Base-by-base conservation (phyloP, 164 flowering plant genomes). In the Aristolochia fimbriata region DNA sequence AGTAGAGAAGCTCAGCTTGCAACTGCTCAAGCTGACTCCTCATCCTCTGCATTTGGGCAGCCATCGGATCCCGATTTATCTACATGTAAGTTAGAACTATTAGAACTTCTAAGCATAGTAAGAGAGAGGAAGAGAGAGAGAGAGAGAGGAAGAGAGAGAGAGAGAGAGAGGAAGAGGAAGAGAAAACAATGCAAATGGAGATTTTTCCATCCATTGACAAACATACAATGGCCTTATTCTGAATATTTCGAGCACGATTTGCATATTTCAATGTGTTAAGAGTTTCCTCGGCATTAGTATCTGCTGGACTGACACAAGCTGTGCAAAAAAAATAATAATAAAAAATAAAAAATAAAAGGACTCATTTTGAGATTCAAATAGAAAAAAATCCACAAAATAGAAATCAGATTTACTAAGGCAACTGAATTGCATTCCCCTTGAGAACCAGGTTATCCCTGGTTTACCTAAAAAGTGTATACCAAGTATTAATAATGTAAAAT, bases 291-390 rank as follows among this genome's bases (percentile, higher is more conserved):
- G 99, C 94, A 80, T 94, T 94, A 57, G 93, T 82, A 52, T 94
- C 99, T 21, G 99, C 99, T 33, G 97, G 97, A 66, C 99, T 94
- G n/a, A 94, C 88, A 65, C 99, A 94, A 59, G 97, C 97, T 94
- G 59, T 33, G 16, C 19, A 31, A 33, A 57, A 54, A 15, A 54
- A 54, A 54, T n/a, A n/a, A n/a, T n/a, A n/a, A n/a, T n/a, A n/a
- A n/a, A n/a, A n/a, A n/a, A n/a, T n/a, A n/a, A n/a, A n/a, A n/a
- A n/a, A n/a, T n/a, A 54, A 54, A 23, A 12, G 20, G 7, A 23
- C 10, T 14, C 30, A 54, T n/a, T 54, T 15, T n/a, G 5, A 37
- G 6, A 33, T 13, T 17, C 14, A 19, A 31, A 21, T 22, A 47
- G 0, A 5, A 15, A 41, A 51, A 4, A 15, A 30, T 13, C 14